phyloP scores from a whole-genome alignment of 768 basidiomycete genomes.

The Pleurotus tuoliensis region DNA sequence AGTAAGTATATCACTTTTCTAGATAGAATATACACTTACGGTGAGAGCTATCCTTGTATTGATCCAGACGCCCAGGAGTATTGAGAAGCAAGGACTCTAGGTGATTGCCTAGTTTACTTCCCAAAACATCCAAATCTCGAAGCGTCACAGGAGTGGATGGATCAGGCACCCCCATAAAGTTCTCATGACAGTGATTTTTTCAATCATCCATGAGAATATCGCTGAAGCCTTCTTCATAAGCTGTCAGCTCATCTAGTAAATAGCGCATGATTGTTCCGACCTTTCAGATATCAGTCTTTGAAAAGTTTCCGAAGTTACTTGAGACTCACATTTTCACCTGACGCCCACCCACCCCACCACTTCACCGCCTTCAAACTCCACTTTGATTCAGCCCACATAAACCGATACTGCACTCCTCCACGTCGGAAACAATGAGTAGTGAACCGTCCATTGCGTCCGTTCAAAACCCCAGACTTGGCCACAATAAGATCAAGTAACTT shows the following conservation, averaged over 20 bases:
- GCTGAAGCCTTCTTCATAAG: slow-evolving; percentile 24
- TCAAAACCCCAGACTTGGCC: slow-evolving; percentile 13
- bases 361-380: slow-evolving; percentile 24
- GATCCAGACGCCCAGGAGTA: not conserved
- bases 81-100: not conserved
- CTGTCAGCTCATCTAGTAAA: slow-evolving; percentile 23
- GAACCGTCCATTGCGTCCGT: slow-evolving; percentile 14
- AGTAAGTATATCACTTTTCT: not conserved
- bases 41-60: not conserved
- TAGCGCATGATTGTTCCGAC: slow-evolving; percentile 23
- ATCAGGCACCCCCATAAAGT: slow-evolving; percentile 17
- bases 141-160: slow-evolving; percentile 4
- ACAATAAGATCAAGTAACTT: slow-evolving; percentile 17
- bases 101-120: not conserved
- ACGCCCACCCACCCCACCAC: slow-evolving; percentile 27
- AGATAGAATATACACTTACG: not conserved
- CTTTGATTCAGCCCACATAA: slow-evolving; percentile 21
- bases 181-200: slow-evolving; percentile 14
- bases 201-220: slow-evolving; percentile 19
- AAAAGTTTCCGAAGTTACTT: not conserved
- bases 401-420: slow-evolving; percentile 24
- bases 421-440: slow-evolving; percentile 24
- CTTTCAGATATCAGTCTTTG: slow-evolving; percentile 4
- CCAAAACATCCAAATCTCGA: slow-evolving; percentile 8
- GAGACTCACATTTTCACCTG: slow-evolving; percentile 14